These are phyloP conservation scores for Fusarium sp. DNA, from an alignment of 2,329 filamentous ascomycete species.

Conservation along the genomic window DNA sequence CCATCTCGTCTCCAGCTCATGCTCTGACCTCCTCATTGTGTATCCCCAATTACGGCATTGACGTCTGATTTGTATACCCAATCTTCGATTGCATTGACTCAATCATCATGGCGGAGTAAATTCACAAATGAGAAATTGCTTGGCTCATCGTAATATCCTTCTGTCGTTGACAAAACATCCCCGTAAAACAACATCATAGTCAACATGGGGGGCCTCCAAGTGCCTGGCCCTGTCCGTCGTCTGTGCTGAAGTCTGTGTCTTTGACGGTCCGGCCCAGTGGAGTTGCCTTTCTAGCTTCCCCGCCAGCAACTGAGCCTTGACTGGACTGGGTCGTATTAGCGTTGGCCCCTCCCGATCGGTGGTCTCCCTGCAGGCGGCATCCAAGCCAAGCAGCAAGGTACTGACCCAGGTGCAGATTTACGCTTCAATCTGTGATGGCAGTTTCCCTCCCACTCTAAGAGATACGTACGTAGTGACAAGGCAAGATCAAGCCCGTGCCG, in stretches of 20 bases:
- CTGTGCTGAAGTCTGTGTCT: neutral
- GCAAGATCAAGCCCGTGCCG: constrained; percentile 9
- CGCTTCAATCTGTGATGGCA: constrained; percentile 23
- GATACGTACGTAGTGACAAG: neutral
- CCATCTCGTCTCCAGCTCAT: constrained; percentile 12
- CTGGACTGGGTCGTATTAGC: constrained; percentile 23
- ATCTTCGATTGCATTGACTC: constrained; percentile 11
- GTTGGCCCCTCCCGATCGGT: constrained; percentile 29
- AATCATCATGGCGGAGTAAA: neutral
- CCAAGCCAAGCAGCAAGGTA: constrained; percentile 14
- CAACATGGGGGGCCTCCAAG: constrained; percentile 19
- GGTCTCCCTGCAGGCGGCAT: constrained; percentile 17
- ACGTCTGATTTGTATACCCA: neutral
- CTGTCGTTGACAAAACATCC: constrained; percentile 10
- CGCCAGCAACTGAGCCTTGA: neutral
- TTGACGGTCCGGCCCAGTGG: constrained; percentile 16
- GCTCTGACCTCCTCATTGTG: constrained; percentile 35
- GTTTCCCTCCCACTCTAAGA: constrained; percentile 13
- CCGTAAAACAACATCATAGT: constrained; percentile 22
- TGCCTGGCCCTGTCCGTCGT: neutral
- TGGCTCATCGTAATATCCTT: constrained; percentile 23
- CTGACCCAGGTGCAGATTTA: constrained; percentile 11
- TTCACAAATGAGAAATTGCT: neutral
- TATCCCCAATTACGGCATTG: constrained; percentile 18
- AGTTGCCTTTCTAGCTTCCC: constrained; percentile 22